Base-by-base conservation (phyloP, 1,284 basidiomycete species). In the Athelia psychrophila region DNA sequence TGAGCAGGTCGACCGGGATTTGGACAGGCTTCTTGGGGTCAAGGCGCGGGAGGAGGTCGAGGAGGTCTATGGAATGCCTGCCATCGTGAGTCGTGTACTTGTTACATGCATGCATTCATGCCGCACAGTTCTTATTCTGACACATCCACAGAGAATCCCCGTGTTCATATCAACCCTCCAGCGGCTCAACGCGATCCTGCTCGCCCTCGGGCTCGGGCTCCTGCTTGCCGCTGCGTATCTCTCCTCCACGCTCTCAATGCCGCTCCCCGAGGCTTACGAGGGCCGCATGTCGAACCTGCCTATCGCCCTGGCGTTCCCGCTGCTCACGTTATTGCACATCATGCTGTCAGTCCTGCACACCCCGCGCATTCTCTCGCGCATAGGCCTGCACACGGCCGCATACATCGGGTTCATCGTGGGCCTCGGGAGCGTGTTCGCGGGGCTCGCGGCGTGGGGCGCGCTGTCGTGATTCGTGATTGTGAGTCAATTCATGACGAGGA, bases 131-230 rank as follows among this genome's bases (percentile, higher is more conserved):
- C 18, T 40, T 9, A n/a, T 47, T 35, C 25, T 35, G 33, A 47
- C 20, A 10, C 33, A 56, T 38, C 18, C 36, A 42, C 60, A 89
- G 86, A 76, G 74, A 59, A 88, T 91, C 24, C 89, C 89, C 1
- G 81, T 88, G 15, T 87, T 90, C 61, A 76, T 91, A 24, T 80
- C 83, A 4, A 86, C 82, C 61, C 73, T 91, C 47, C 85, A 89
- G 63, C 79, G 88, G 51, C 67, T 89, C 56, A 87, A 88, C 64
- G 78, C 83, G 3, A 76, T 89, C 55, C 64, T 90, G 5, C 76
- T 88, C 48, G 81, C 86, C 3, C 62, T 90, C 22, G 88, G 86
- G 3, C 71, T 83, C 51, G 82, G 76, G 33, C 80, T 91, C 44
- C 70, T 88, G 44, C 67, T 90, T 32, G 78, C 84, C 10, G 76